These are phyloP conservation scores for Coemansia sp. DNA, from an alignment of 192 early-diverging fungal species.

Conservation along the genomic window DNA sequence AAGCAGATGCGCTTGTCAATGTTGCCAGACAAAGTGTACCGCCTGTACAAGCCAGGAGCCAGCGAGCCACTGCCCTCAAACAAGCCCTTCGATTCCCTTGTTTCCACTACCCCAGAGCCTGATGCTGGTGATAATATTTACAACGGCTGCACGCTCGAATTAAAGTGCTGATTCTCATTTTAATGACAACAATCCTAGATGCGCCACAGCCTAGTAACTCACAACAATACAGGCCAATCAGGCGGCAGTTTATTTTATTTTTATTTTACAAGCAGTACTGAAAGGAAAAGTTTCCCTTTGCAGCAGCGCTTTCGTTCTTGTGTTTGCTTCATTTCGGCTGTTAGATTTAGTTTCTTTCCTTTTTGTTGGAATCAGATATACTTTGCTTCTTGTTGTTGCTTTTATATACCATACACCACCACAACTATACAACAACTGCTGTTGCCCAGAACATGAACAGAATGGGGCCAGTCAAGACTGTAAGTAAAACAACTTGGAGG, in stretches of 20 bases:
- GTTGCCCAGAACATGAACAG: conserved; percentile 10
- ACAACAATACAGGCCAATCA: conserved; percentile 7
- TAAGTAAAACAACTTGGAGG: conserved; percentile 9
- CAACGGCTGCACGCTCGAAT: conserved; percentile 42
- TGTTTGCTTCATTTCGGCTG: neutral
- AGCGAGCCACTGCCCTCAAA: conserved; percentile 22
- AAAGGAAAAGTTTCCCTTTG: too few species aligned
- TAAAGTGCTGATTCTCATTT: conserved; percentile 6
- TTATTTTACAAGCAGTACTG: neutral
- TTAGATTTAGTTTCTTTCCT: conserved; percentile 1
- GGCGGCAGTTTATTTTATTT: neutral
- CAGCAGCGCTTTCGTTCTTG: neutral
- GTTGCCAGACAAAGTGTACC: conserved; percentile 22
- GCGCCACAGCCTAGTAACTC: neutral
- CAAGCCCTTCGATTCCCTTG: conserved; percentile 19
- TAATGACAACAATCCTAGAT: neutral
- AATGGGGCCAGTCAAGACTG: conserved; percentile 16
- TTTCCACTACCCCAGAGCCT: neutral
- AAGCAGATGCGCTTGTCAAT: conserved; percentile 21
- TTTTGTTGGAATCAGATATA: neutral
- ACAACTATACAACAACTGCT: neutral
- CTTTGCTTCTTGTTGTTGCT: neutral
- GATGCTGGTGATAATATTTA: conserved; percentile 3
- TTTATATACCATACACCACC: neutral
- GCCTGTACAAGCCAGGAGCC: conserved; percentile 11